Evolutionary conservation across 306 rosid species (phyloP), one percentile per base, ranked within the genome.

Genomic region (Inga leiocalycina): DNA sequence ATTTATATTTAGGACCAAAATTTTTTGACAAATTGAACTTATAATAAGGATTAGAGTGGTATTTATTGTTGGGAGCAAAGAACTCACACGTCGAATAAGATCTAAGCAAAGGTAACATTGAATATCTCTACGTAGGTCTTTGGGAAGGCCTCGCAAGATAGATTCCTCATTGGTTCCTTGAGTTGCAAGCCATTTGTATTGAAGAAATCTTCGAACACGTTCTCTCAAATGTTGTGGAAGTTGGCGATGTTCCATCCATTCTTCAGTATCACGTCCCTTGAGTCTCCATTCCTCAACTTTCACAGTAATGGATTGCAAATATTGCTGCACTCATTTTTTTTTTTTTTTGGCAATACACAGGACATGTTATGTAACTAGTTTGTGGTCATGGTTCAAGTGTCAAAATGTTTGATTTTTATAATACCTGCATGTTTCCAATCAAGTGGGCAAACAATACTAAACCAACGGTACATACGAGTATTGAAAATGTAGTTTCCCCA

Each of bases 391-490:
- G 27, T 6, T 54, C 4, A 19, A 54, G 11, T 6, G 27, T 19
- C 24, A 54, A 20, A 54, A 20, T 5, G 13, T 0, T n/a, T 57
- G 3, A 49, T 49, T 57, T 57, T 11, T 19, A 19, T 57, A 8
- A 19, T 89, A 92, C 99, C 99, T 95, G 99, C 99, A 95, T 92
- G 83, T 95, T 95, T 77, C 99, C 99, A 54, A 95, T 95, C 72
- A 95, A 90, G 79, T 93, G 94, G 3, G 99, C 92, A 89, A 95
- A 92, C 89, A 95, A 82, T 82, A 95, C 94, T 69, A 95, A 85
- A 80, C 98, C 98, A 76, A 95, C 43, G 77, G 90, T 91, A 67
- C 92, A 88, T 77, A 95, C 86, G 78, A 92, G 87, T 78, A 93
- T 92, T 51, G 96, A 92, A 85, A 95, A 95, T 43, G 90, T 64